Base-by-base conservation (phyloP, 352 stramenopile genomes). In the Phytophthora ramorum region DNA sequence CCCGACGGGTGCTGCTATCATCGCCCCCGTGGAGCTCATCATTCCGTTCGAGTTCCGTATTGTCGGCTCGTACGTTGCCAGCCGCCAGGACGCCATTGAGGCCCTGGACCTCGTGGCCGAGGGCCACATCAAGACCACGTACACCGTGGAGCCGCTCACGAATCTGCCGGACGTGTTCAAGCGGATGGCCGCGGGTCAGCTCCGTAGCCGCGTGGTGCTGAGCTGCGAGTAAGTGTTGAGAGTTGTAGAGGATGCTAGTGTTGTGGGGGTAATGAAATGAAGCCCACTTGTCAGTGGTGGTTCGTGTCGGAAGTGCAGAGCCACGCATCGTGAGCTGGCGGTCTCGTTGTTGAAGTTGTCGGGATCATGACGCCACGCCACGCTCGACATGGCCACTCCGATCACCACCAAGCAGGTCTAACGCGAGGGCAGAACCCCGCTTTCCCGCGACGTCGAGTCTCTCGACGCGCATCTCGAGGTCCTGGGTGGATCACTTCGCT, bases 51-150 rank as follows among this genome's bases (percentile, higher is more conserved):
- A 76, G 40, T 71, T 76, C 49, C 76, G 73, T 17, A 86, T 90
- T 52, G 71, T 85, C 20, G 79, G 76, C 44, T 84, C 74, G 19
- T 82, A 83, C 63, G 75, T 90, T 1, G 81, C 72, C 26, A 88
- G 74, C 46, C 78, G 78, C 10, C 73, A 90, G 49, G 81, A 88
- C 40, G 58, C 76, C 7, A 75, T 85, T 34, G 81, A 90, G 51
- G 81, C 79, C 4, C 66, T 90, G 28, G 73, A 86, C 44, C 52
- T 90, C 7, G 79, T 65, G 3, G 76, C 75, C 2, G 58, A 76
- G 16, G 79, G 81, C 22, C 66, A 79, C 6, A 75, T 86, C 28
- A 75, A 71, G 52, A 81, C 69, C 32, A 69, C 69, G 22, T 81
- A 75, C 51, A 71, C 65, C 5, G 56, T 87, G 14, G 73, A 85